Conservation (phyloP, 208 protist species). For the Novymonas esmeraldas region DNA sequence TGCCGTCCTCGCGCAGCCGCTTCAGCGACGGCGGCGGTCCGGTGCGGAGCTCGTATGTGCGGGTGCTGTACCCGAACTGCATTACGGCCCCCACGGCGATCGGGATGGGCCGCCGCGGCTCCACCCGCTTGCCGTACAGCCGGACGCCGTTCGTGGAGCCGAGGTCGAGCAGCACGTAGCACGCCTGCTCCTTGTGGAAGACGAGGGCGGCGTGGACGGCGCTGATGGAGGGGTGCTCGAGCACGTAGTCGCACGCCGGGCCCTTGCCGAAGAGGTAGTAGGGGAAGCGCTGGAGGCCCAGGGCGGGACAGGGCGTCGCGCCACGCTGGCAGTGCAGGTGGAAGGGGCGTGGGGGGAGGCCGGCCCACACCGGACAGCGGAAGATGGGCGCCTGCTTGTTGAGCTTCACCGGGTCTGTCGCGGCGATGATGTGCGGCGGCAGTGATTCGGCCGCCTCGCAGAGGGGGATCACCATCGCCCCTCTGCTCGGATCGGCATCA, state of each 20-base stretch:
- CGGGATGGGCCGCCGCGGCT: slow-evolving; percentile 57
- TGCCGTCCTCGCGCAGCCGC: slow-evolving; percentile 34
- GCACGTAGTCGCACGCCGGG: slow-evolving; percentile 81
- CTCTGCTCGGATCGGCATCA: not conserved
- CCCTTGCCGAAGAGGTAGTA: slow-evolving; percentile 91
- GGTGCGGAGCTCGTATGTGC: slow-evolving; percentile 69
- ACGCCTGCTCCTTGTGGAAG: slow-evolving; percentile 75
- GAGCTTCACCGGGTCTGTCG: slow-evolving; percentile 75
- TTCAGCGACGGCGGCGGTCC: slow-evolving; percentile 52
- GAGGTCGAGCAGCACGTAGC: slow-evolving; percentile 89
- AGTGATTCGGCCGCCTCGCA: slow-evolving; percentile 57
- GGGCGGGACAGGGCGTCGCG: slow-evolving; percentile 45
- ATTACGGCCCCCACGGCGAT: slow-evolving; percentile 60
- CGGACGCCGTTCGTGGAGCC: slow-evolving; percentile 82
- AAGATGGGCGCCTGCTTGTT: slow-evolving; percentile 82
- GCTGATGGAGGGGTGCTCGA: slow-evolving; percentile 87
- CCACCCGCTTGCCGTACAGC: slow-evolving; percentile 68
- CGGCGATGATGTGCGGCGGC: slow-evolving; percentile 67
- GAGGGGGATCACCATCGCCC: slow-evolving; percentile 24
- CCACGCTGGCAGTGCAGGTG: slow-evolving; percentile 78
- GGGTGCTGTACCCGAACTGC: slow-evolving; percentile 78
- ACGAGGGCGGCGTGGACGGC: slow-evolving; percentile 85
- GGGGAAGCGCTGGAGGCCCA: slow-evolving; percentile 75
- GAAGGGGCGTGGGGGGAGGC: slow-evolving; percentile 55
- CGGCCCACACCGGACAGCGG: slow-evolving; percentile 78